phyloP scores from a whole-genome alignment of 371 early-diverging fungal genomes.

The Gilbertella persicaria region DNA sequence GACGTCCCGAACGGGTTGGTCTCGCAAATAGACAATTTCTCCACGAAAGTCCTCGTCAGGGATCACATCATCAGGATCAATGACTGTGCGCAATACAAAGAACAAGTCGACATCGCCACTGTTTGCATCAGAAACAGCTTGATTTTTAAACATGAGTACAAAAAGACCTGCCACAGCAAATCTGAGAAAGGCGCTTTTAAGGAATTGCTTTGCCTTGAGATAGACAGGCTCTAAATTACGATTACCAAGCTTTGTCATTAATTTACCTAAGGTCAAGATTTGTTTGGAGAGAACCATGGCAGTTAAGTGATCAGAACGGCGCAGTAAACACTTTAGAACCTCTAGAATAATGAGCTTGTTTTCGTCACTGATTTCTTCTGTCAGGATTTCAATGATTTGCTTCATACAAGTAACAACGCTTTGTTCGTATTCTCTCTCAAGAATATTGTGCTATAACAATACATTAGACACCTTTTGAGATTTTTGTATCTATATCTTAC shows the following conservation, averaged over 20 bases:
- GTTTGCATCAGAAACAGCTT: slow-evolving; percentile 40
- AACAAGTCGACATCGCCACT: slow-evolving; percentile 58
- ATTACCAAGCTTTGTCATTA: slow-evolving; percentile 53
- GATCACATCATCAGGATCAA: slow-evolving; percentile 58
- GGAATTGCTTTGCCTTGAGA: slow-evolving; percentile 56
- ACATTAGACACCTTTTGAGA: neutral
- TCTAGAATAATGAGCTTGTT: slow-evolving; percentile 59
- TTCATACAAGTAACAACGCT: slow-evolving; percentile 50
- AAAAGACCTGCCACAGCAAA: slow-evolving; percentile 66
- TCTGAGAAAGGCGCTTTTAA: slow-evolving; percentile 59
- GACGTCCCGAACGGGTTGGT: slow-evolving; percentile 65
- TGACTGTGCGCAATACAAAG: slow-evolving; percentile 56
- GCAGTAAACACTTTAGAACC: slow-evolving; percentile 55
- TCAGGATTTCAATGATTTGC: slow-evolving; percentile 45
- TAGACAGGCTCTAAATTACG: slow-evolving; percentile 55
- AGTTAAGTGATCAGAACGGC: slow-evolving; percentile 61
- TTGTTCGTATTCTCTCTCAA: slow-evolving; percentile 42
- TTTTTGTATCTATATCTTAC: slow-evolving; percentile 21
- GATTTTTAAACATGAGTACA: slow-evolving; percentile 65
- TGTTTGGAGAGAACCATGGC: slow-evolving; percentile 63
- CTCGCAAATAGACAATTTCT: slow-evolving; percentile 53
- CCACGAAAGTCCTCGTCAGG: slow-evolving; percentile 48
- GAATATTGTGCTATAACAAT: slow-evolving; percentile 45
- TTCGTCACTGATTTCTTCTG: slow-evolving; percentile 60
- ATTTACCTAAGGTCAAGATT: slow-evolving; percentile 57